Percentiles rank a stretch among this genome's conserved stretches.
phyloP scores from a whole-genome alignment of 139 green algal genomes.

The Chlorella sp. region DNA sequence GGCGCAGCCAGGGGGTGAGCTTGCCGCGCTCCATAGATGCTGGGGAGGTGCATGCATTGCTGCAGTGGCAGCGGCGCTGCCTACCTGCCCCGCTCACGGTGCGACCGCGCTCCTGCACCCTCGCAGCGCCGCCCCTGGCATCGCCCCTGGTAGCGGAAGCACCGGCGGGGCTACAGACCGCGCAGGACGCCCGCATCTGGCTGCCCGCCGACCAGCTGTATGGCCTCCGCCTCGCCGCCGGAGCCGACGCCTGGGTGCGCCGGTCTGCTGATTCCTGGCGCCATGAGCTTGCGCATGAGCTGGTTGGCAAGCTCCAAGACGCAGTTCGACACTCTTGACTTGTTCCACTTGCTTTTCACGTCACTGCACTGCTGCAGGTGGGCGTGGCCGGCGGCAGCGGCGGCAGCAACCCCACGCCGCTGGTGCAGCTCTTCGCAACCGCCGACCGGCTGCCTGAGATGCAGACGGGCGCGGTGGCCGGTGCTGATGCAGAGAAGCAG shows the following conservation, averaged over 20 bases:
- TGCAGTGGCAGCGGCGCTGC: too few relatives aligned
- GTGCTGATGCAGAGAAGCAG: neutral
- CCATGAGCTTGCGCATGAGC: too few relatives aligned
- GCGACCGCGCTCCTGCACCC: too few relatives aligned
- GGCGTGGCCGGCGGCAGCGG: neutral
- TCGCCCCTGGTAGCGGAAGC: too few relatives aligned
- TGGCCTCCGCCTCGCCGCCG: conserved; percentile 1
- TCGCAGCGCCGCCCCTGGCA: too few relatives aligned
- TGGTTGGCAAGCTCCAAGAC: too few relatives aligned
- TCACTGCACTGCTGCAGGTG: conserved; percentile 10
- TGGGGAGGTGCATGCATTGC: too few relatives aligned
- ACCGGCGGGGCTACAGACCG: neutral
- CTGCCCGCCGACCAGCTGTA: conserved; percentile 33
- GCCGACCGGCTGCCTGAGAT: neutral
- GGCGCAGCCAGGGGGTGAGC: too few relatives aligned
- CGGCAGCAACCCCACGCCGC: neutral
- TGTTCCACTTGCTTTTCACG: neutral
- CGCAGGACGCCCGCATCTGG: conserved; percentile 23
- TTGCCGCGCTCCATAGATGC: too few relatives aligned
- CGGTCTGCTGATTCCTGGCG: neutral
- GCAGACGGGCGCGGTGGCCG: neutral
- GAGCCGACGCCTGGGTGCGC: conserved; percentile 34
- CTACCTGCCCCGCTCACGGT: too few relatives aligned
- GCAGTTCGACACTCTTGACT: too few relatives aligned
- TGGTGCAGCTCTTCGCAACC: conserved; percentile 9